Conservation (phyloP, 805 yeast species). For the Dipodascopsis tothii region DNA sequence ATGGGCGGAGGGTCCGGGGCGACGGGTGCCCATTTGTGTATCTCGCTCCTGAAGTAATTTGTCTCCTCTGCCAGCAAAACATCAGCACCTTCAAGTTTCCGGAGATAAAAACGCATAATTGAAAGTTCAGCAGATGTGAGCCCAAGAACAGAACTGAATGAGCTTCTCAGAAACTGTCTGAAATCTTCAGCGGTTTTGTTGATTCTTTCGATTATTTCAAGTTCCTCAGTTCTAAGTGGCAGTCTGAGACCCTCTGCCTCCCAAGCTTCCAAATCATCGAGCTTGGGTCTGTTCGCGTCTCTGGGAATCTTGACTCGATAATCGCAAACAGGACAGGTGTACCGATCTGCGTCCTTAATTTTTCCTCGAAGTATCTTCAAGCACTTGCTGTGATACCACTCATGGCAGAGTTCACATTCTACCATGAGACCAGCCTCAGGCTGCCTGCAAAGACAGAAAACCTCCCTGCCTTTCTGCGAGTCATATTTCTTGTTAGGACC, state of each 20-base stretch:
- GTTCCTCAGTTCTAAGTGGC: constrained; percentile 34
- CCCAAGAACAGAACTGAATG: background rate
- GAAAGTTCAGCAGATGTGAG: constrained; percentile 16
- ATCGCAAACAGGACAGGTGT: constrained; percentile 52
- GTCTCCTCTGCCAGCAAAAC: constrained; percentile 33
- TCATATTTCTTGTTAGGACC: constrained; percentile 8
- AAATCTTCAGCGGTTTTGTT: constrained; percentile 23
- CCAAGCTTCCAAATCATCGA: constrained; percentile 32
- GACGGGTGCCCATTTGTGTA: constrained; percentile 28
- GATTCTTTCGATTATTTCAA: constrained; percentile 24
- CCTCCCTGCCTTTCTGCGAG: constrained; percentile 33
- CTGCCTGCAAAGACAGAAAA: constrained; percentile 39
- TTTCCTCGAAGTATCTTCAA: constrained; percentile 36
- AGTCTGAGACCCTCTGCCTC: constrained; percentile 28
- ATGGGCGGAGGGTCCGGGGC: constrained; percentile 28
- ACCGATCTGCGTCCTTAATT: constrained; percentile 35
- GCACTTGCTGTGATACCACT: constrained; percentile 83
- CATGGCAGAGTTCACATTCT: constrained; percentile 82
- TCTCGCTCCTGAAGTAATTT: constrained; percentile 27
- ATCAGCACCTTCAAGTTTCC: constrained; percentile 44
- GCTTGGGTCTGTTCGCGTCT: constrained; percentile 32
- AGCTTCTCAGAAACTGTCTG: constrained; percentile 6
- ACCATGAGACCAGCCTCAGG: constrained; percentile 82
- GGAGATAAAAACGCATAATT: constrained; percentile 37
- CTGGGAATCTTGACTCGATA: constrained; percentile 30